Percentiles rank a stretch among this genome's conserved stretches.
phyloP scores from a whole-genome alignment of 495 filamentous ascomycete genomes.

The Tetracladium setigerum region DNA sequence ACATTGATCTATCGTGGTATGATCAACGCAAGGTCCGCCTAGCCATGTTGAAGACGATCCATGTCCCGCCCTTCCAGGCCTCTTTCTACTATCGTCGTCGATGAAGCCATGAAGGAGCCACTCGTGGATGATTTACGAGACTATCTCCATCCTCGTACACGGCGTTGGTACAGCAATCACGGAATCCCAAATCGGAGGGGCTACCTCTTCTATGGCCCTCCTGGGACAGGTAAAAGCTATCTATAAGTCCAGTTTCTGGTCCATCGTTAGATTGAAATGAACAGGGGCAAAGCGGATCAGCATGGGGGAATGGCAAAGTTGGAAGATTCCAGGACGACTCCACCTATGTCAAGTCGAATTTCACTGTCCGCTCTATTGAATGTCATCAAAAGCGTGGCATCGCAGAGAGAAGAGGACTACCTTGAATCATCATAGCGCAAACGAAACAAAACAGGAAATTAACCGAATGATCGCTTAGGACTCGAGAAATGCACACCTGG shows the following conservation, averaged over 20 bases:
- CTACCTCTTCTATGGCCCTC: conserved; percentile 74
- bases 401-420: too few species aligned
- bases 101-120: conserved; percentile 60
- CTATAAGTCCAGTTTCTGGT: too few species aligned
- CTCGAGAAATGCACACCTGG: too few species aligned
- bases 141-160: conserved; percentile 67
- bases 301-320: too few species aligned
- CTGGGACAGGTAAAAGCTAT: conserved; percentile 58
- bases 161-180: conserved; percentile 44
- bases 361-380: conserved; percentile 72
- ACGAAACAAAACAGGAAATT: too few species aligned
- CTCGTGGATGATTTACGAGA: conserved; percentile 80
- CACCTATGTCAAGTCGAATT: too few species aligned
- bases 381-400: conserved; percentile 70
- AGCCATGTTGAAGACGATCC: conserved; percentile 39
- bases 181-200: conserved; percentile 88
- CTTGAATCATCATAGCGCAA: too few species aligned
- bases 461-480: too few species aligned
- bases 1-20: conserved; percentile 57
- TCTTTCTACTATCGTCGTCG: conserved; percentile 77
- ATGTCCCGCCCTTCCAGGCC: conserved; percentile 62
- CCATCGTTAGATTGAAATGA: too few species aligned
- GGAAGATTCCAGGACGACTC: neutral
- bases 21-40: conserved; percentile 19
- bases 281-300: too few species aligned